phyloP scores from a whole-genome alignment of 441 rosid genomes.

The Biscutella laevigata region DNA sequence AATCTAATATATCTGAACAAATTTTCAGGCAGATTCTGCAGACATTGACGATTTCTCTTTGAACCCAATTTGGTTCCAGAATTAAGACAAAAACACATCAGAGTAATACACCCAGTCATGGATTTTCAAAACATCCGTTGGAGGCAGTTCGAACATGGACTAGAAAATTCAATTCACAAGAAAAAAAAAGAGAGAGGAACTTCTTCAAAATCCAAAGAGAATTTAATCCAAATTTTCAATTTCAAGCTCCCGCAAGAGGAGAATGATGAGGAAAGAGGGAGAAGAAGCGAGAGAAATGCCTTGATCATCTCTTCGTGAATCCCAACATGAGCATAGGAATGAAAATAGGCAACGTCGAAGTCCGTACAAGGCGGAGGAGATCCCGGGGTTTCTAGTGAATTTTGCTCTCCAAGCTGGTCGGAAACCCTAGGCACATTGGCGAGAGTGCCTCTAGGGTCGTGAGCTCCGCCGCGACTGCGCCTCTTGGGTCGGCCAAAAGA shows the following conservation, averaged over 20 bases:
- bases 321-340: conserved; percentile 90
- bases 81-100: background rate
- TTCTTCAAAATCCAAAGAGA: background rate
- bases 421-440: conserved; percentile 30
- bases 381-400: conserved; percentile 20
- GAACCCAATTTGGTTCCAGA: background rate
- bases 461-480: conserved; percentile 30
- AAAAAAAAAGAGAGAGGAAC: background rate
- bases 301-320: conserved; percentile 98
- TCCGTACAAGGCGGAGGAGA: conserved; percentile 71
- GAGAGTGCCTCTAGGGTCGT: conserved; percentile 22
- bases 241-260: background rate
- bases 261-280: background rate
- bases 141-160: background rate
- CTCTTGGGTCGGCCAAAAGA: conserved; percentile 24
- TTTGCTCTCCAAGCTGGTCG: conserved; percentile 23
- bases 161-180: background rate
- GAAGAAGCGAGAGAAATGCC: conserved; percentile 26
- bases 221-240: background rate
- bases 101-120: background rate
- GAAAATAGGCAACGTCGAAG: conserved; percentile 85
- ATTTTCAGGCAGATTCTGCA: background rate
- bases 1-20: background rate
- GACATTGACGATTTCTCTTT: background rate
- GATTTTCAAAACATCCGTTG: background rate